Evolutionary conservation across 352 stramenopile genomes (phyloP), one percentile per base, ranked within the genome.

Genomic region (Phytophthora citricola): DNA sequence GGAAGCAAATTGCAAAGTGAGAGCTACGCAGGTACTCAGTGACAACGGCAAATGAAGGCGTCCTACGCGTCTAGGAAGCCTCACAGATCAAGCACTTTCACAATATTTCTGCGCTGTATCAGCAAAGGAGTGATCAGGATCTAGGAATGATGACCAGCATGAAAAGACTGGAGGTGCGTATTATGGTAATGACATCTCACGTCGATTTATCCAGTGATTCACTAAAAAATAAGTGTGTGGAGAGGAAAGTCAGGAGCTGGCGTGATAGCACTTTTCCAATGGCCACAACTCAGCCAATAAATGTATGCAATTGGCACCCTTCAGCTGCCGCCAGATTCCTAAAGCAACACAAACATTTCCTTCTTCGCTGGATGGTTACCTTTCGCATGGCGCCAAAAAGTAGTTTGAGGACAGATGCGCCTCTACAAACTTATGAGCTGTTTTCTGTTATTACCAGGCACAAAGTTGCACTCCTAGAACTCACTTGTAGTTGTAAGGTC

Each of bases 1-100:
- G 47, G 40, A 56, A 29, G 31, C 49, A 62, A 71, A 62, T 71
- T 66, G 56, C 41, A 58, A 58, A 66, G 47, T 71, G 63, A 58
- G 34, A 46, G 17, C 34, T 24, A 41, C n/a, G 9, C 27, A 36
- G 31, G 31, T 14, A 36, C 31, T 36, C 17, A 20, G 17, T 2
- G 31, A 10, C 40, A 44, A 5, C 15, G 29, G 24, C 24, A 46
- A 12, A 17, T 43, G 7, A 15, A 15, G 15, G 36, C 12, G 12
- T 15, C 3, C 15, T 43, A 17, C 36, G 7, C 5, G 12, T 20
- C 36, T 11, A 43, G 15, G 5, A 12, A n/a, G 14, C 24, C 46
- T 12, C 32, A 15, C 7, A 9, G n/a, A 8, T n/a, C 20, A 27
- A 52, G 14, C 24, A 22, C 24, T 22, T 51, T 36, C 17, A 32